phyloP scores from a whole-genome alignment of 768 basidiomycete genomes.

The Rhodocollybia butyracea region DNA sequence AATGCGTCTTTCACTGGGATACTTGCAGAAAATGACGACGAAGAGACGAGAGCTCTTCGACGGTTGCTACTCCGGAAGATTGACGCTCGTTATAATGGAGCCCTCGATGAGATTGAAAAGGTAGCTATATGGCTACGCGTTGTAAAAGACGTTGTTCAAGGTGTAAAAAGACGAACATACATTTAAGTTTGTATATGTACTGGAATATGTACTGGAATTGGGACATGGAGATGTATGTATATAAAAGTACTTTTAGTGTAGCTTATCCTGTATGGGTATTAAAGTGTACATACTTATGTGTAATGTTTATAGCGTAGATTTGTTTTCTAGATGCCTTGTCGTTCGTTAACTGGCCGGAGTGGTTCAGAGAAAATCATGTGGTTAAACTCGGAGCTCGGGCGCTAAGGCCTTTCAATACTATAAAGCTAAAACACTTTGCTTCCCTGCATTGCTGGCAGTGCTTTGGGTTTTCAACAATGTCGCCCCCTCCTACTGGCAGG shows the following conservation, averaged over 20 bases:
- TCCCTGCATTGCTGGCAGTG: not conserved
- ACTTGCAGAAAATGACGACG: slow-evolving; percentile 53
- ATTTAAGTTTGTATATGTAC: not conserved
- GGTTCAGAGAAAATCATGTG: no score
- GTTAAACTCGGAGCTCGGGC: no score
- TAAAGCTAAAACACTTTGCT: no score
- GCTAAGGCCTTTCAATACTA: no score
- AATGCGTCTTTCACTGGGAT: slow-evolving; percentile 47
- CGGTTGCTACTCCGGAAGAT: slow-evolving; percentile 66
- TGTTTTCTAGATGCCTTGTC: no score
- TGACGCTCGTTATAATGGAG: slow-evolving; percentile 49
- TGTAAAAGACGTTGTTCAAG: slow-evolving; percentile 59
- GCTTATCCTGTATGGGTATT: not conserved
- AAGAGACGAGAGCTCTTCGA: slow-evolving; percentile 60
- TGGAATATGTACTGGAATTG: no score
- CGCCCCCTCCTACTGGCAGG: not conserved
- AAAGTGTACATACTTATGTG: slow-evolving; percentile 5
- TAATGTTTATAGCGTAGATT: slow-evolving; percentile 2
- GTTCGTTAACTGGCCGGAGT: no score
- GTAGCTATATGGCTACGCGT: slow-evolving; percentile 58
- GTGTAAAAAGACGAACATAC: slow-evolving; percentile 49
- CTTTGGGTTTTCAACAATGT: no score
- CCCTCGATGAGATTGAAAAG: slow-evolving; percentile 63
- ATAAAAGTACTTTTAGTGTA: slow-evolving; percentile 1
- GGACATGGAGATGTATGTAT: no score